These are phyloP conservation scores for Astrothelium macrocarpum DNA, from an alignment of 495 filamentous ascomycete species.

Conservation along the genomic window DNA sequence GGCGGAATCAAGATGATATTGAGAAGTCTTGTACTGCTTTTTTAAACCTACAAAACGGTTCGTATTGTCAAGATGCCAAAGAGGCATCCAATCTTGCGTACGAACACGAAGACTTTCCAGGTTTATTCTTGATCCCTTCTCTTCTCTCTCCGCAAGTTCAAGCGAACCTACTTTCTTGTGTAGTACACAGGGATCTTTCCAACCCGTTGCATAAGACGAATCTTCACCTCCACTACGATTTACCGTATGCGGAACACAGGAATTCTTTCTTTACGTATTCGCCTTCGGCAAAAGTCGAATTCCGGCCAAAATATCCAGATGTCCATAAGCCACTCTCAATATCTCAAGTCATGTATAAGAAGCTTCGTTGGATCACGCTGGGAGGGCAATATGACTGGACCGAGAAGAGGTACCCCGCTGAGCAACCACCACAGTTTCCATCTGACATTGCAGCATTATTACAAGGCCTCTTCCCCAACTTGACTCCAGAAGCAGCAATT, in stretches of 20 bases:
- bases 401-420: constrained; percentile 61
- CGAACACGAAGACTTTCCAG: constrained; percentile 34
- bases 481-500: constrained; percentile 75
- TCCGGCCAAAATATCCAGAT: constrained; percentile 53
- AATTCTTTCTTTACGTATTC: constrained; percentile 43
- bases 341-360: constrained; percentile 56
- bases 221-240: constrained; percentile 68
- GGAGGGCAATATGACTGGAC: constrained; percentile 96
- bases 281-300: constrained; percentile 24
- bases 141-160: constrained; percentile 62
- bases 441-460: constrained; percentile 57
- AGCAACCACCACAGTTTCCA: constrained; percentile 62
- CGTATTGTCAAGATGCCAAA: neutral
- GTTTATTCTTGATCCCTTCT: constrained; percentile 63
- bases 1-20: neutral
- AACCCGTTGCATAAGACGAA: constrained; percentile 71
- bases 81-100: neutral
- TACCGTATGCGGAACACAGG: constrained; percentile 50
- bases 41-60: neutral
- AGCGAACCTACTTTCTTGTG: constrained; percentile 49
- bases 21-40: neutral
- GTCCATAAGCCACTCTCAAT: constrained; percentile 62
- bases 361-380: constrained; percentile 84
- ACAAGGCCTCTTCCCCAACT: constrained; percentile 56
- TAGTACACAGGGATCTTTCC: constrained; percentile 75